Evolutionary conservation across 495 filamentous ascomycete genomes (phyloP).

Genomic region (Trichoderma asperelloides): DNA sequence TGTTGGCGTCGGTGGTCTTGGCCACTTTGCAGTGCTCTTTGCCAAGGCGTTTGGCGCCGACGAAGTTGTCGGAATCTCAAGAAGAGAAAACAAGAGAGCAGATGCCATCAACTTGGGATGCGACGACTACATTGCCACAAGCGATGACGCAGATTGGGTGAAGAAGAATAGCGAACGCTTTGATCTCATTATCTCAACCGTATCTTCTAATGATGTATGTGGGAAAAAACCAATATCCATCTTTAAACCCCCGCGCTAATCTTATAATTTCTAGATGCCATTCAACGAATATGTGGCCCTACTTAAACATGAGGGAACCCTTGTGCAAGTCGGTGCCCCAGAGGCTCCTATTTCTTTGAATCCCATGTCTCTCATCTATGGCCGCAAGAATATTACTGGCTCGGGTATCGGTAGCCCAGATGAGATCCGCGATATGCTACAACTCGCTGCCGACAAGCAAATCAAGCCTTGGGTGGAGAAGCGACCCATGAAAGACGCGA

Average conservation of each 20-base stretch:
- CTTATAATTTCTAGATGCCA: constrained; percentile 49
- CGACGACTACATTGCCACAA: constrained; percentile 70
- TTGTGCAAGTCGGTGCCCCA: constrained; percentile 74
- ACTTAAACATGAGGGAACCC: constrained; percentile 58
- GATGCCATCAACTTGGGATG: constrained; percentile 64
- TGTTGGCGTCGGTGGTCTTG: constrained; percentile 75
- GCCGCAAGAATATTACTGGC: constrained; percentile 63
- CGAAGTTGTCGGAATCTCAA: constrained; percentile 69
- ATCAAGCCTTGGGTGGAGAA: constrained; percentile 67
- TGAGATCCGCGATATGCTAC: constrained; percentile 74
- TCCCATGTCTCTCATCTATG: constrained; percentile 46
- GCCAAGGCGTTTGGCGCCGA: constrained; percentile 67
- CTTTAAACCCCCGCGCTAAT: background rate
- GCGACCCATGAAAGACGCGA: constrained; percentile 63
- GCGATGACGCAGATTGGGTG: constrained; percentile 65
- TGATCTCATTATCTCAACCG: constrained; percentile 76
- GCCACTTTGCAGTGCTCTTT: constrained; percentile 59
- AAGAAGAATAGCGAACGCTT: constrained; percentile 51
- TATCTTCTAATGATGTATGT: constrained; percentile 43
- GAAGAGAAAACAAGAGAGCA: constrained; percentile 53
- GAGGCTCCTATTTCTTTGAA: constrained; percentile 18
- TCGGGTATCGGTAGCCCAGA: constrained; percentile 62
- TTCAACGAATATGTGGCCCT: constrained; percentile 58
- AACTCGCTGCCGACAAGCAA: constrained; percentile 64
- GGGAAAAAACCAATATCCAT: background rate